Evolutionary conservation across 2,329 filamentous ascomycete species (phyloP).

Genomic region (Sporothrix pseudoabietina): DNA sequence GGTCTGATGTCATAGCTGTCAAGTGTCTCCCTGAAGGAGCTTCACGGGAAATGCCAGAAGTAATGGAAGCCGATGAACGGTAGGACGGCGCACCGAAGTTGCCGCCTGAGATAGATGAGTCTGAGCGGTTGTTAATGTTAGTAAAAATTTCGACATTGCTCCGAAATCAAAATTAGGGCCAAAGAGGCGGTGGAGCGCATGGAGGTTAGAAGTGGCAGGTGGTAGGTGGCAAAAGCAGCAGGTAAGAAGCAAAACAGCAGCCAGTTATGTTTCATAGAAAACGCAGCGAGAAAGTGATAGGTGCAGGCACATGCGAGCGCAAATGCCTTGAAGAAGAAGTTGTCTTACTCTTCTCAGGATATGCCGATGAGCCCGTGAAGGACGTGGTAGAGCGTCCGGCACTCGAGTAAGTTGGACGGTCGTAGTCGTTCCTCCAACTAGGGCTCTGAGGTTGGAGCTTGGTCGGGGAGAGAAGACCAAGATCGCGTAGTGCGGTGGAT

Average conservation of each 20-base stretch:
- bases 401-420: slow-evolving; percentile 37
- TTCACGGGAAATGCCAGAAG: slow-evolving; percentile 44
- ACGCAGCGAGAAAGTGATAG: background rate
- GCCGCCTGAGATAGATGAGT: slow-evolving; percentile 45
- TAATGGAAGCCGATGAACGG: slow-evolving; percentile 45
- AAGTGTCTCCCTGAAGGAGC: slow-evolving; percentile 43
- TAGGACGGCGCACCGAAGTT: slow-evolving; percentile 46
- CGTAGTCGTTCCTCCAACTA: slow-evolving; percentile 38
- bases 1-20: slow-evolving; percentile 73
- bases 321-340: slow-evolving; percentile 12
- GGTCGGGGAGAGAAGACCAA: slow-evolving; percentile 41
- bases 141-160: slow-evolving; percentile 32
- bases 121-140: slow-evolving; percentile 38
- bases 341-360: slow-evolving; percentile 44
- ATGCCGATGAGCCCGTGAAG: slow-evolving; percentile 32
- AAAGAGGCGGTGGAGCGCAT: background rate
- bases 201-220: background rate
- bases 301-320: background rate
- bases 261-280: background rate
- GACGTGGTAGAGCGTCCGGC: slow-evolving; percentile 37
- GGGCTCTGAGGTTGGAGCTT: slow-evolving; percentile 20
- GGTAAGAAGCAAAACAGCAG: slow-evolving; percentile 6
- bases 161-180: background rate
- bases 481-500: slow-evolving; percentile 42
- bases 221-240: slow-evolving; percentile 6